These are phyloP conservation scores for Trichoderma asperelloides DNA, from an alignment of 495 filamentous ascomycete species.

Conservation along the genomic window DNA sequence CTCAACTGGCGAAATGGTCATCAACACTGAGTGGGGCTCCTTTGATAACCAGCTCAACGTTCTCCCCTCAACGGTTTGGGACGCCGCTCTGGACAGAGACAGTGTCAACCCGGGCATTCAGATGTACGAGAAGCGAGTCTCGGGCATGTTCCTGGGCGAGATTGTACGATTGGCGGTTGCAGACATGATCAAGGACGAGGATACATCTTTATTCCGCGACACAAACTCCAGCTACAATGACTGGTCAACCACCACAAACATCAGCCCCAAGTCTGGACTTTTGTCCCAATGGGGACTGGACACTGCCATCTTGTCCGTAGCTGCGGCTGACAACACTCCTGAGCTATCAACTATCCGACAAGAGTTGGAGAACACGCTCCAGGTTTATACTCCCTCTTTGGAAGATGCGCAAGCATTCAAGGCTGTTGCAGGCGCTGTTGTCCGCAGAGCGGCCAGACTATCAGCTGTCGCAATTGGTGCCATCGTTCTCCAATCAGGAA, in stretches of 20 bases:
- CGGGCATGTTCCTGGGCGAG: constrained; percentile 97
- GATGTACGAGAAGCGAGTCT: constrained; percentile 98
- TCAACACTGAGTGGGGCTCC: constrained; percentile 97
- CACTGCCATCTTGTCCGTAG: constrained; percentile 73
- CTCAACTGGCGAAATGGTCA: constrained; percentile 85
- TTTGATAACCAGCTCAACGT: constrained; percentile 90
- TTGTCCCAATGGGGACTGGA: constrained; percentile 83
- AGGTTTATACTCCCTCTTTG: constrained; percentile 56
- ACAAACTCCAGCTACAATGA: constrained; percentile 56
- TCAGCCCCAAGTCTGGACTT: constrained; percentile 55
- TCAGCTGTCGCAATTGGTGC: constrained; percentile 79
- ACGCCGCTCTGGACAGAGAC: constrained; percentile 64
- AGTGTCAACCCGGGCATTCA: constrained; percentile 91
- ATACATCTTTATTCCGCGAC: constrained; percentile 59
- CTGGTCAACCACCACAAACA: constrained; percentile 54
- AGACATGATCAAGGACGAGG: constrained; percentile 51
- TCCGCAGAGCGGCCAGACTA: constrained; percentile 79
- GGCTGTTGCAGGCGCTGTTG: constrained; percentile 71
- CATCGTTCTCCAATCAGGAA: constrained; percentile 64
- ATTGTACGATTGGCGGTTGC: constrained; percentile 73
- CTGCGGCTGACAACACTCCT: constrained; percentile 61
- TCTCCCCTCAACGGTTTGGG: constrained; percentile 78
- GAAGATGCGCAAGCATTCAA: constrained; percentile 82
- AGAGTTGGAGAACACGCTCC: constrained; percentile 64
- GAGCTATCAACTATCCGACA: constrained; percentile 58